Percentiles rank a stretch among this genome's conserved stretches.
These are phyloP conservation scores for Ganoderma boninense DNA, from an alignment of 1,284 basidiomycete species.

Conservation along the genomic window DNA sequence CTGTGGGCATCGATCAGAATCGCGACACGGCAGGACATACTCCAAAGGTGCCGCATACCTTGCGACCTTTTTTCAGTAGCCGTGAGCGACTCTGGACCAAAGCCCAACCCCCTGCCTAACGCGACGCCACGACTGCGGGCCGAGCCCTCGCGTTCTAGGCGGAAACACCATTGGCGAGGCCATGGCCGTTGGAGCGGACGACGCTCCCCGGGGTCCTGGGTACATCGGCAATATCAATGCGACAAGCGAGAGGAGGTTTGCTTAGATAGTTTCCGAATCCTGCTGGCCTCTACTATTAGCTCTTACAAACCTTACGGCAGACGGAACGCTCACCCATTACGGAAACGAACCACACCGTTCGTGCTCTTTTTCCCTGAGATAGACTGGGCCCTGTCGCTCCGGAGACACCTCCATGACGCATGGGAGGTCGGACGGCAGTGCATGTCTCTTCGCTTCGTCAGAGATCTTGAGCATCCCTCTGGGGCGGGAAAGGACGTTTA, in stretches of 20 bases:
- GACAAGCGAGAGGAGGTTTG: too few relatives aligned
- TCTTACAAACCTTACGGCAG: neutral
- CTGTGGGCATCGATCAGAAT: neutral
- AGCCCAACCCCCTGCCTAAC: conserved; percentile 4
- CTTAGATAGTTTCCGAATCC: conserved; percentile 96
- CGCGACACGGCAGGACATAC: neutral
- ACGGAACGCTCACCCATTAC: conserved; percentile 80
- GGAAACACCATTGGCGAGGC: conserved; percentile 31
- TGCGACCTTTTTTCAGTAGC: too few relatives aligned
- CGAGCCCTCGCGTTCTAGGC: conserved; percentile 20
- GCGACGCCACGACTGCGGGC: conserved; percentile 27
- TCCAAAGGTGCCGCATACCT: neutral
- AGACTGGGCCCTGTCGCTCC: conserved; percentile 69
- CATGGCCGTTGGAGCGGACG: conserved; percentile 28
- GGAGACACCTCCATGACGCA: conserved; percentile 90
- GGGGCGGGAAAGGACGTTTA: conserved; percentile 77
- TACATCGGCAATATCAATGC: conserved; percentile 75
- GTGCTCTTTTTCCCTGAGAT: conserved; percentile 76
- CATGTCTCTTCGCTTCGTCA: conserved; percentile 89
- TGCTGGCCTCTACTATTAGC: conserved; percentile 39
- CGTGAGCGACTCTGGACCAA: too few relatives aligned
- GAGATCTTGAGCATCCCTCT: conserved; percentile 78
- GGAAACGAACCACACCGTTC: conserved; percentile 91
- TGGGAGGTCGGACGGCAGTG: conserved; percentile 79
- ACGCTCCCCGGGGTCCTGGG: conserved; percentile 34